Evolutionary conservation across 371 early-diverging fungal species (phyloP), one percentile per base, ranked within the genome.

Genomic region (Mucor racemosus): DNA sequence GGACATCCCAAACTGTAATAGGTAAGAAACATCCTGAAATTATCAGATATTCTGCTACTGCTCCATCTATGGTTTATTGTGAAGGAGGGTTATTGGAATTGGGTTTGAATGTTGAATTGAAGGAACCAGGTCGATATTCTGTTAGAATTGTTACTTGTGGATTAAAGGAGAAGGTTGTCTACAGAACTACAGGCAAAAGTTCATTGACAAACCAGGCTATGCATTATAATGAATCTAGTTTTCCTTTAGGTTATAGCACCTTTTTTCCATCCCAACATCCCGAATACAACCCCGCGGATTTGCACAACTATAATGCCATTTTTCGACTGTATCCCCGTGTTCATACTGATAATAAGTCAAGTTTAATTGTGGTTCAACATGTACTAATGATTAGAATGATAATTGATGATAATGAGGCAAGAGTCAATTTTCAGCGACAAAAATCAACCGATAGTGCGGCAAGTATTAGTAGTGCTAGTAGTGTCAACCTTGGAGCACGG

Each of bases 51-150:
- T 56, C 61, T 6, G 74, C 70, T n/a, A 69, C 66, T 10, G 67
- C 74, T 11, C 74, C 74, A 0, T 55, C 58, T 15, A 74, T 74
- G 69, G 67, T 66, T 7, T 74, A 69, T 38, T 48, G 64, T 53
- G 74, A 74, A 42, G 74, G 74, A 36, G 74, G 74, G 1, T 31
- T 74, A 17, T 38, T 74, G 1, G 46, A 53, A 31, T 26, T 74
- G 4, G 61, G 61, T 21, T 17, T 74, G 7, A 38, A 59, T n/a
- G 40, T 74, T 5, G 41, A 62, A 10, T n/a, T 74, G 9, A 58
- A 60, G n/a, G 33, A 67, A 17, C 70, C 67, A 0, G 31, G 59
- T 7, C 46, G 42, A 14, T 60, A 66, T 14, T 54, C 57, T 1
- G 58, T 74, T 7, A 57, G 54, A 0, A 59, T 58, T 19, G 65